Evolutionary conservation across 805 yeast genomes (phyloP), one percentile per base, ranked within the genome.

Genomic region (Wickerhamiella sergipiensis): DNA sequence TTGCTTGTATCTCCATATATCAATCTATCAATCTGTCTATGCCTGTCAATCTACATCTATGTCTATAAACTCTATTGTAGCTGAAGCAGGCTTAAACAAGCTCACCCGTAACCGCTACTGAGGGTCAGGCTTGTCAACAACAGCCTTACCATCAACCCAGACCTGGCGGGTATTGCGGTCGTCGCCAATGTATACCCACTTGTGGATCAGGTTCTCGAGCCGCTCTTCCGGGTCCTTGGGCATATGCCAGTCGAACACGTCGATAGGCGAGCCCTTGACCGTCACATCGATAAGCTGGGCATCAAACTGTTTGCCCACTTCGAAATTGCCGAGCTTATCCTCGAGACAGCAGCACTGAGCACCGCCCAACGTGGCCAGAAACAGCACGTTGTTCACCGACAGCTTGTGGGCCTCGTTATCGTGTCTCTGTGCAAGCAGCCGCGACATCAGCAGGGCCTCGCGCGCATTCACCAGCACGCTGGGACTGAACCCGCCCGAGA

Each of bases 131-230:
- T 75, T 76, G 53, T 72, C 67, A 8, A 77, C 68, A 23, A 85
- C 90, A 50, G 68, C 61, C 55, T 75, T 67, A 9, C 97, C 97
- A 60, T 80, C 78, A 42, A 89, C 89, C 84, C 85, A 92, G 15
- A 90, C 96, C 50, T 72, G 72, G 6, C 69, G 61, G 33, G 90
- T 80, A 64, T 92, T 92, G 61, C 97, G 75, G 64, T 92, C 97
- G 67, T 92, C 98, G 18, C 97, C 97, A 52, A 79, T 77, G 64
- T 87, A 92, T 8, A 90, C 70, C 98, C 98, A 92, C 65, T 87
- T 88, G 53, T 85, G 85, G 3, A 88, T 64, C 50, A 85, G 61
- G 60, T 83, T 78, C 26, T 69, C 70, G 63, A 80, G 71, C 53
- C 72, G 74, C 43, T 62, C 67, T 9, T 54, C 54, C 36, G 55